These are phyloP conservation scores for Tetraselmis striata DNA, from an alignment of 139 green algal species.

Conservation along the genomic window DNA sequence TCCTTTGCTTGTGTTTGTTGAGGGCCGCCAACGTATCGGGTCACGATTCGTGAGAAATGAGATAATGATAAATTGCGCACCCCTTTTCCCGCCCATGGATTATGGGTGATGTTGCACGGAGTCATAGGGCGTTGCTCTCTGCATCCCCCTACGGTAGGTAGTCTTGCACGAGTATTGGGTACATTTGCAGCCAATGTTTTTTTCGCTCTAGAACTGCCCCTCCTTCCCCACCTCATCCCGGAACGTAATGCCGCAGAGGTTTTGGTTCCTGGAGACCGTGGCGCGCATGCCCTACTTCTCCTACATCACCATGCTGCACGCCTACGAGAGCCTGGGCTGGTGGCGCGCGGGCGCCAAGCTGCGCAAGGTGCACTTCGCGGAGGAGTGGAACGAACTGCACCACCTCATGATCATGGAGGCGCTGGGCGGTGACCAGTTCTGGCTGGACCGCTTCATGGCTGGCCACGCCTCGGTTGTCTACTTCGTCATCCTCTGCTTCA, in stretches of 20 bases:
- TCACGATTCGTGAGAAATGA: too few relatives aligned
- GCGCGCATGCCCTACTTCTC: constrained; percentile 96
- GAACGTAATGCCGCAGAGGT: constrained; percentile 62
- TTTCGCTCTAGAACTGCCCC: not conserved
- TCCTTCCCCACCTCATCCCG: constrained; percentile 71
- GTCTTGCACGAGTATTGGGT: not conserved
- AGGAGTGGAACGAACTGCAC: constrained; percentile 95
- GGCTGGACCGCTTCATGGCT: constrained; percentile 82
- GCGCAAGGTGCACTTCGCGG: constrained; percentile 82
- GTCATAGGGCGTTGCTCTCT: too few relatives aligned
- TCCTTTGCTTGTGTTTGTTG: too few relatives aligned
- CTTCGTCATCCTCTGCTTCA: constrained; percentile 72
- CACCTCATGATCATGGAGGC: constrained; percentile 93
- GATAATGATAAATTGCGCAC: too few relatives aligned
- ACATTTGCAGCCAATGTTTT: not conserved
- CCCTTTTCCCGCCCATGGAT: too few relatives aligned
- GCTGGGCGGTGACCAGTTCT: constrained; percentile 85
- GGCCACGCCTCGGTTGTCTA: constrained; percentile 84
- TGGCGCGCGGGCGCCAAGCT: constrained; percentile 55
- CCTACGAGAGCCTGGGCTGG: not conserved
- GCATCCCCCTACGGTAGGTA: not conserved
- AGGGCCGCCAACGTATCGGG: too few relatives aligned
- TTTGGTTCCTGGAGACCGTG: constrained; percentile 67
- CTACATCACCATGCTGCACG: constrained; percentile 90
- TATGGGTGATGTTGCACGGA: not conserved